Conservation (phyloP, 2,329 filamentous ascomycete species). For the Escovopsis sp. region DNA sequence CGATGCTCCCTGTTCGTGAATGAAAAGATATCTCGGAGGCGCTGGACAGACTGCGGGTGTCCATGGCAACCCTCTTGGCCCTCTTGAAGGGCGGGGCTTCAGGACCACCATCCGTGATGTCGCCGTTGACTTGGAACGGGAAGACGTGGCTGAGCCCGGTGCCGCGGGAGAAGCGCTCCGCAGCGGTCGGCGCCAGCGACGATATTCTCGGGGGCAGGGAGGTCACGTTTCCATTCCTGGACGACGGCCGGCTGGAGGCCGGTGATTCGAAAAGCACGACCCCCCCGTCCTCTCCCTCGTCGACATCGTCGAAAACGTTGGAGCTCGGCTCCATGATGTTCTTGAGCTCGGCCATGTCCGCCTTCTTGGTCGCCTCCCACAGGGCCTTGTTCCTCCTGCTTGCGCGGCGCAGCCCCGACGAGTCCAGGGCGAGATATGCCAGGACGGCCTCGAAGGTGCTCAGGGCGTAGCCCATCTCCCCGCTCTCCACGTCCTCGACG, state of each 20-base stretch:
- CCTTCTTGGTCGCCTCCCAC: slow-evolving; percentile 75
- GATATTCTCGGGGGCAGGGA: slow-evolving; percentile 30
- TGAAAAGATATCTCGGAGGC: slow-evolving; percentile 72
- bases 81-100: slow-evolving; percentile 28
- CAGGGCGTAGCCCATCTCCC: slow-evolving; percentile 88
- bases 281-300: slow-evolving; percentile 33
- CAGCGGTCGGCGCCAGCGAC: slow-evolving; percentile 26
- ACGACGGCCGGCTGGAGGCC: slow-evolving; percentile 29
- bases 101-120: slow-evolving; percentile 21
- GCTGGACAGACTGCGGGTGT: slow-evolving; percentile 75
- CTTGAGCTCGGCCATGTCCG: slow-evolving; percentile 60
- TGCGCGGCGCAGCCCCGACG: slow-evolving; percentile 64
- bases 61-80: slow-evolving; percentile 75
- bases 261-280: slow-evolving; percentile 26
- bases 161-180: slow-evolving; percentile 39
- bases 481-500: slow-evolving; percentile 91
- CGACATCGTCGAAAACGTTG: slow-evolving; percentile 31
- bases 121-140: slow-evolving; percentile 55
- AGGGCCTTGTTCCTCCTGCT: slow-evolving; percentile 74
- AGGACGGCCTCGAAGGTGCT: slow-evolving; percentile 94
- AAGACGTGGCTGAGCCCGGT: slow-evolving; percentile 71
- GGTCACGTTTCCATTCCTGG: slow-evolving; percentile 32
- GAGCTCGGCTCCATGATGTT: slow-evolving; percentile 63
- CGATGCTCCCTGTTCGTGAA: slow-evolving; percentile 65
- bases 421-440: slow-evolving; percentile 73